These are phyloP conservation scores for Neoboletus brunneissimus DNA, from an alignment of 768 basidiomycete species.

Conservation along the genomic window DNA sequence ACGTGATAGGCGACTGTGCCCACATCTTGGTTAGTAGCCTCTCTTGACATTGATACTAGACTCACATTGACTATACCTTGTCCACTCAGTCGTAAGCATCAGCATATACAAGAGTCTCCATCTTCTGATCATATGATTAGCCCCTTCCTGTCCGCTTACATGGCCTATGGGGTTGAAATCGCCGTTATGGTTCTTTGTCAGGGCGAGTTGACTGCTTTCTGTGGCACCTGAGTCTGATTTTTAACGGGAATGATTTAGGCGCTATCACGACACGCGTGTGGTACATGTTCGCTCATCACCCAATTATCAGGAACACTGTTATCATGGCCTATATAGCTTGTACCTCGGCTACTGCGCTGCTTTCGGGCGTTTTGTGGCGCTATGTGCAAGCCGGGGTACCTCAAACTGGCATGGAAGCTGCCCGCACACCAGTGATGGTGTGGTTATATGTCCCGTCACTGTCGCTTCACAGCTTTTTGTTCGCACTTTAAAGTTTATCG, in stretches of 20 bases:
- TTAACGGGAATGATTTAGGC: not conserved
- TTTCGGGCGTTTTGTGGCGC: not conserved
- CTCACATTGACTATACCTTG: not conserved
- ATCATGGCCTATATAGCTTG: not conserved
- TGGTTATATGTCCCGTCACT: slow-evolving; percentile 15
- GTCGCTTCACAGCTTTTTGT: slow-evolving; percentile 11
- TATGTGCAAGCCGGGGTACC: not conserved
- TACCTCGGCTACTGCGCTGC: not conserved
- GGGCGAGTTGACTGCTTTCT: not conserved
- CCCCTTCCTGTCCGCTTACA: not conserved
- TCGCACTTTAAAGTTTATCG: slow-evolving; percentile 16
- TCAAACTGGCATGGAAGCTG: not conserved
- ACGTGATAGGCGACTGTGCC: not conserved
- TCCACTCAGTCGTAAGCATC: slow-evolving; percentile 4
- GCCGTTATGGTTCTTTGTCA: slow-evolving; percentile 12
- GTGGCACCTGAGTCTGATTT: not conserved
- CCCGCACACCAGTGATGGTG: not conserved
- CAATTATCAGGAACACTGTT: not conserved
- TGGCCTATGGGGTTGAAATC: not conserved
- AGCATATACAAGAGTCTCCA: not conserved
- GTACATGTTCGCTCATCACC: slow-evolving; percentile 12
- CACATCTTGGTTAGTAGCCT: not conserved
- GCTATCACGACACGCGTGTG: slow-evolving; percentile 20
- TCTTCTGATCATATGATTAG: not conserved
- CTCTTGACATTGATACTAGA: not conserved